A percentile compares a stretch with the other conserved stretches of the same genome.
Conservation (phyloP, 805 yeast species). For the Clavispora vitiphila region DNA sequence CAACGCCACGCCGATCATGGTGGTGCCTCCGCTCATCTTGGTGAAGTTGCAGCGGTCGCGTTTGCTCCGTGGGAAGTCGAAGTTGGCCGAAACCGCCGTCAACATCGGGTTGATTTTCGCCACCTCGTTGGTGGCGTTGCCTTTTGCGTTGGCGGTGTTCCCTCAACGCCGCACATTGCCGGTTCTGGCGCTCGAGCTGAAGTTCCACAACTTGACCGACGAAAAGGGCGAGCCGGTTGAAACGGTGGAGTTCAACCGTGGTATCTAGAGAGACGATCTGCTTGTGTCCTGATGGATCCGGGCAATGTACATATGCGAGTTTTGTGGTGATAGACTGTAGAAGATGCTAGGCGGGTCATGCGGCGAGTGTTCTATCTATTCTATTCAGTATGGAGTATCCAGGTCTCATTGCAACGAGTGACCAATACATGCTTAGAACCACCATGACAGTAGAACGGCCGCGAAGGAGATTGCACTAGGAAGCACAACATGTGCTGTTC, state of each 20-base stretch:
- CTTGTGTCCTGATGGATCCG: no score
- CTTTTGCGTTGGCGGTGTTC: slow-evolving; percentile 93
- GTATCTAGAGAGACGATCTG: slow-evolving; percentile 49
- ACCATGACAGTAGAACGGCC: no score
- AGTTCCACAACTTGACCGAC: slow-evolving; percentile 58
- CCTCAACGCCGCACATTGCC: slow-evolving; percentile 76
- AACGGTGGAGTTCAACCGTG: slow-evolving; percentile 84
- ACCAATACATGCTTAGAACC: no score
- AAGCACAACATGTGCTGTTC: no score
- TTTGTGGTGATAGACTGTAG: no score
- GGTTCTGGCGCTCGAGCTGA: slow-evolving; percentile 57
- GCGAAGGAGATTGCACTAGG: no score
- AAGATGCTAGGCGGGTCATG: no score
- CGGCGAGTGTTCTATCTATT: no score
- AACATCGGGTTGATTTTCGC: slow-evolving; percentile 81
- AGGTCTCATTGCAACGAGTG: no score
- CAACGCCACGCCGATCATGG: slow-evolving; percentile 98
- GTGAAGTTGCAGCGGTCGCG: slow-evolving; percentile 68
- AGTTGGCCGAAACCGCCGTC: slow-evolving; percentile 59
- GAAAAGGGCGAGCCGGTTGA: slow-evolving; percentile 52
- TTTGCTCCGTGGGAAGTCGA: slow-evolving; percentile 61
- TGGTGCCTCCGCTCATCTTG: slow-evolving; percentile 81
- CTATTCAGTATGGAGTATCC: no score
- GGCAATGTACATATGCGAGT: background rate
- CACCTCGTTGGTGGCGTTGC: slow-evolving; percentile 83